Conservation (phyloP, 106 monocot genomes). For the Dactylorhiza incarnata region DNA sequence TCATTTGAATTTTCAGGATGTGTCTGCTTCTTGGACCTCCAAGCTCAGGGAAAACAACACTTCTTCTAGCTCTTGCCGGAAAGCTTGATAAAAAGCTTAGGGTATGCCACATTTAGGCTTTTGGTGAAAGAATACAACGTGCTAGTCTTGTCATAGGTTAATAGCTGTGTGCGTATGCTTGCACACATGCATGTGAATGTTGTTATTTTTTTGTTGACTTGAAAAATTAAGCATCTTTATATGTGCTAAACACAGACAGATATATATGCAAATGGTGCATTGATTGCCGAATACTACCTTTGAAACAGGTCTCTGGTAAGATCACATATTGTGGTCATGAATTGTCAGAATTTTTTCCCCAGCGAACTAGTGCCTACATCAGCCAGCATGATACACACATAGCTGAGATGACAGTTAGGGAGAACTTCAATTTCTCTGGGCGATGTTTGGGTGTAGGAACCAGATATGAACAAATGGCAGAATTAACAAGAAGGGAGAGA, state of each 20-base stretch:
- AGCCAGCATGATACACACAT: conserved; percentile 81
- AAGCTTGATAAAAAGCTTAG: neutral
- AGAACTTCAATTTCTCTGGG: conserved; percentile 78
- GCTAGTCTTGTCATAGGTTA: neutral
- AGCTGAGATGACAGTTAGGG: conserved; percentile 87
- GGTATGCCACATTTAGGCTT: conserved; percentile 4
- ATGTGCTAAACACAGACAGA: neutral
- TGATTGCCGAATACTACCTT: neutral
- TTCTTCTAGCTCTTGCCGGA: neutral
- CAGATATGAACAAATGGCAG: conserved; percentile 62
- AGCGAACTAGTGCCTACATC: conserved; percentile 85
- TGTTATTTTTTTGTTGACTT: neutral
- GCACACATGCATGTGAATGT: neutral
- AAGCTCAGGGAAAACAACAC: conserved; percentile 1
- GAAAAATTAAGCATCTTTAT: neutral
- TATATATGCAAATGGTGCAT: neutral
- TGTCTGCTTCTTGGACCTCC: conserved; percentile 18
- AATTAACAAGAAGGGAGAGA: conserved; percentile 70
- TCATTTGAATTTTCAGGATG: conserved; percentile 50
- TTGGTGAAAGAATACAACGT: neutral
- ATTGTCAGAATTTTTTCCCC: conserved; percentile 63
- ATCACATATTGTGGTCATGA: conserved; percentile 86
- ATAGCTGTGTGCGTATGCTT: neutral
- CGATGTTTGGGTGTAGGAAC: conserved; percentile 73
- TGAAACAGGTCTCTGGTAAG: conserved; percentile 51